Evolutionary conservation across 177 flowering plant genomes (phyloP).

Genomic region (Vitis hybrid): DNA sequence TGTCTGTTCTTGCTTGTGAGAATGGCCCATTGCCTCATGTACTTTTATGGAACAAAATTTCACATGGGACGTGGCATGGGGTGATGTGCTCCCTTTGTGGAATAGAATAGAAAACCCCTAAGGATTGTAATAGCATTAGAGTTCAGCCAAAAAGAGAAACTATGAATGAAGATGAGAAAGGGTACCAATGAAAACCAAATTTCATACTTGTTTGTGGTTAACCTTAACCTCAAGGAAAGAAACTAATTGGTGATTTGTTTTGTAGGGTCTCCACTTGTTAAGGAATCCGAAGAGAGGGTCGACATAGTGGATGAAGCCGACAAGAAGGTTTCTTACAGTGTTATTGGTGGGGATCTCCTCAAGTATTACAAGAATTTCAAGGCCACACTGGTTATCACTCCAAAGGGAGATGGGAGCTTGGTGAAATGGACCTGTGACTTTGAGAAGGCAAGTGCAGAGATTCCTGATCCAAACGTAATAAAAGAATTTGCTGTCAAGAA

Average conservation of each 20-base stretch:
- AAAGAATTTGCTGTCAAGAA: constrained; percentile 58
- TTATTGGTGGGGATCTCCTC: constrained; percentile 68
- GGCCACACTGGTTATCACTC: constrained; percentile 34
- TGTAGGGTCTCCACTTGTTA: constrained; percentile 39
- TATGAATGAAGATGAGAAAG: too few species aligned
- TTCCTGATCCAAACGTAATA: constrained; percentile 52
- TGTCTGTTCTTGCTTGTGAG: too few species aligned
- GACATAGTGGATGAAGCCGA: constrained; percentile 57
- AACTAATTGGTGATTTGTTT: background rate
- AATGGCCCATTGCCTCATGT: too few species aligned
- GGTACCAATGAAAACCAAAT: too few species aligned
- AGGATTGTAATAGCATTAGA: too few species aligned
- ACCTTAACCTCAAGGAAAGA: too few species aligned
- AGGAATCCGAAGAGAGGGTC: constrained; percentile 58
- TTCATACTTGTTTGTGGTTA: too few species aligned
- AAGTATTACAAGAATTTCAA: constrained; percentile 61
- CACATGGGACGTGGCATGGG: too few species aligned
- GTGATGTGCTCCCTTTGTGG: too few species aligned
- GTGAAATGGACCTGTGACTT: constrained; percentile 65
- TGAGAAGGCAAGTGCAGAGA: constrained; percentile 61
- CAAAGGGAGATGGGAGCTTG: constrained; percentile 56
- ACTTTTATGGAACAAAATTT: too few species aligned
- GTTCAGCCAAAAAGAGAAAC: too few species aligned
- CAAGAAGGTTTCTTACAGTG: constrained; percentile 43
- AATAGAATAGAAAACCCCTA: too few species aligned